Evolutionary conservation across 805 yeast genomes (phyloP), one percentile per base, ranked within the genome.

Genomic region (Teunomyces cretensis): DNA sequence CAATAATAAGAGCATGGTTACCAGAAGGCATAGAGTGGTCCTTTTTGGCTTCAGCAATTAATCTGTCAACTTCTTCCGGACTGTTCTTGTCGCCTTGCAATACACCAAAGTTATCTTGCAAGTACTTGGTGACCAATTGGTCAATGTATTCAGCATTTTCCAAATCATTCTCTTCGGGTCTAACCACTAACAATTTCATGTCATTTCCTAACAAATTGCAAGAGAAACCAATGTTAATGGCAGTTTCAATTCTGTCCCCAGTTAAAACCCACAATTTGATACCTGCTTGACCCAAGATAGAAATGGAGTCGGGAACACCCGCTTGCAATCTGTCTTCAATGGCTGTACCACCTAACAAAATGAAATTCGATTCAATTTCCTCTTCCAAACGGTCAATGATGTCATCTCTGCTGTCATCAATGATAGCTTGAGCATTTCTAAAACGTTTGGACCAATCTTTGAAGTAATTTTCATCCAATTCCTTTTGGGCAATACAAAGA

Each of bases 181-280:
- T 72, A n/a, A 87, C 74, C 9, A 87, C 81, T 42, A 87, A 62
- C 19, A 87, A 66, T 54, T 87, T 84, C 95, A 87, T 86, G 39
- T 84, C 87, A 51, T 77, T 84, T 44, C 83, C 84, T 45, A 87
- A 70, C 44, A 87, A 68, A 56, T 87, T 87, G 76, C 95, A 87
- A 2, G 91, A 84, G 59, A 87, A 87, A 3, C 94, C 95, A 70
- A 87, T 87, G 57, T 87, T 87, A 54, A 87, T 86, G 9, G 94
- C 95, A 27, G 95, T 87, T 64, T 87, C 95, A n/a, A 87, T 88
- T 63, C 85, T 86, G 63, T 87, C 95, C 67, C 95, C 95, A 2
- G 95, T 87, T 40, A 87, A 70, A 39, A 87, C 94, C 95, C 95
- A 87, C 43, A 87, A 68, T 62, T 87, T 87, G 45, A 87, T 84